Evolutionary conservation across 2,329 filamentous ascomycete species (phyloP), one percentile per base, ranked within the genome.

Genomic region (Pseudogymnoascus sp.): DNA sequence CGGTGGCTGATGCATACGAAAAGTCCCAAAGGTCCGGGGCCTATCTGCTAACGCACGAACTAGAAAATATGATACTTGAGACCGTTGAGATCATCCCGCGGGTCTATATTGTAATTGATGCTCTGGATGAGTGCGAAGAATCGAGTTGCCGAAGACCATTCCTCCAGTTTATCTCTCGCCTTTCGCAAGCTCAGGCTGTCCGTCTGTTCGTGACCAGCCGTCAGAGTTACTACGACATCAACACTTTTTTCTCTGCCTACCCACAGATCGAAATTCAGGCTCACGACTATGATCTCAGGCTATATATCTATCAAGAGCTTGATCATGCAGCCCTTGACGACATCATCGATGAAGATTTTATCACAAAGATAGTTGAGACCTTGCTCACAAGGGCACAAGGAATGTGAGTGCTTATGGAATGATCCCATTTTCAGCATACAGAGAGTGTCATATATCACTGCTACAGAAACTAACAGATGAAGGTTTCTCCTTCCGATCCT

Each of bases 401-500:
- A 50, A 69, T 71, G 67, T 73, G 67, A 59, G 63, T 61, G 18
- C 22, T 22, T 41, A 20, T 25, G 22, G 22, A 25, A 25, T 25
- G 22, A 25, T 25, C 22, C 3, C 32, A 35, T 35, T 35, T 35
- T 14, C n/a, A 38, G 35, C n/a, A 38, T 6, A 38, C 7, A 35
- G 32, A 38, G 35, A 25, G 22, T 2, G 4, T 38, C 9, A 41
- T 12, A 12, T 41, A 12, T 6, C 38, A 58, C 9, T 59, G 18
- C 18, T 18, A 41, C 38, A 41, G 12, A 41, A 41, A 20, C 38
- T 62, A 12, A 57, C 7, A 16, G 14, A 22, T 11, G 9, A 39
- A 69, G 67, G 66, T 68, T 67, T 59, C 62, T 73, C 14, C 64
- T 73, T 6, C 68, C 70, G 4, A 69, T 68, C 3, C 65, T 73